phyloP scores from a whole-genome alignment of 306 rosid genomes.

The Prinsepia uniflora region DNA sequence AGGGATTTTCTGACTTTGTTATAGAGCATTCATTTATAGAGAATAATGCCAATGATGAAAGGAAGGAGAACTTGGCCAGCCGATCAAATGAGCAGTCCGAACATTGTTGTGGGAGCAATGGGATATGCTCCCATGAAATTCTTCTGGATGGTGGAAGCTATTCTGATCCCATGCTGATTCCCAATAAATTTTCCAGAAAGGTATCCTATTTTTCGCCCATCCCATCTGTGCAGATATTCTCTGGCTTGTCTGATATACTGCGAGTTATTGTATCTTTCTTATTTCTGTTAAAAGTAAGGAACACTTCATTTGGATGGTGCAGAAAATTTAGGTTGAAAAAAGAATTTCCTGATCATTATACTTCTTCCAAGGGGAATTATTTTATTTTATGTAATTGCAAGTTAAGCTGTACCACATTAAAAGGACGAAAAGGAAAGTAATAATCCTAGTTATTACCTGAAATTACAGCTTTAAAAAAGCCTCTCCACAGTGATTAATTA shows the following conservation, averaged over 20 bases:
- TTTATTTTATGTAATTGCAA: too few species aligned
- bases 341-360: background rate
- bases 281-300: background rate
- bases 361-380: background rate
- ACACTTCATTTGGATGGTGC: background rate
- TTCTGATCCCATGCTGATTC: slow-evolving; percentile 46
- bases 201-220: slow-evolving; percentile 27
- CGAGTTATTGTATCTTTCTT: background rate
- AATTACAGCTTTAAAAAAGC: background rate
- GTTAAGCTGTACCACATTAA: background rate
- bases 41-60: slow-evolving; percentile 28
- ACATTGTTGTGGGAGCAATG: slow-evolving; percentile 62
- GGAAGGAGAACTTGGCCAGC: slow-evolving; percentile 31
- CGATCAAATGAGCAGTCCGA: slow-evolving; percentile 40
- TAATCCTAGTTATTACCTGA: background rate
- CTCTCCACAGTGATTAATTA: background rate
- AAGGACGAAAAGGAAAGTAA: background rate
- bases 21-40: slow-evolving; percentile 48
- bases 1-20: slow-evolving; percentile 24
- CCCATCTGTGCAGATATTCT: slow-evolving; percentile 7
- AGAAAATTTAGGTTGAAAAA: background rate
- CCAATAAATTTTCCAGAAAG: slow-evolving; percentile 46
- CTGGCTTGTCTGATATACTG: background rate
- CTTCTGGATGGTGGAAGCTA: slow-evolving; percentile 59
- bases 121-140: slow-evolving; percentile 90